Base-by-base conservation (phyloP, 2,329 filamentous ascomycete genomes). In the Penicillium nordicum region DNA sequence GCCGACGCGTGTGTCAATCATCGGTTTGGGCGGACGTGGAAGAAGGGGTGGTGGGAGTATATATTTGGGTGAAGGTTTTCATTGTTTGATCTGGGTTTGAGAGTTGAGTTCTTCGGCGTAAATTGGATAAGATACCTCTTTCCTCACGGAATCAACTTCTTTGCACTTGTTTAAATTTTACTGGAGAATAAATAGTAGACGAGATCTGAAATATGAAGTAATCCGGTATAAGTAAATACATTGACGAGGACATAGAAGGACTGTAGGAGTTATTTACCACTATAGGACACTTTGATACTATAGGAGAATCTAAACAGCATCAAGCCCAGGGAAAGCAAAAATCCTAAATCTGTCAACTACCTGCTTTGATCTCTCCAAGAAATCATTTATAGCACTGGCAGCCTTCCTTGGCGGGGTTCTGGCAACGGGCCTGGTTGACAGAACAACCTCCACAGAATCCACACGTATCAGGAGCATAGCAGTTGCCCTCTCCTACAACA, bases 1-100 rank as follows among this genome's bases (percentile, higher is more conserved):
- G 12, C 37, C 3, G 54, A 68, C 23, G 71, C 70, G 1, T 73
- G 70, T 54, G 50, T 73, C 1, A 72, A 74, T 42, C 71, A 72
- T 62, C 63, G 69, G 5, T 72, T 73, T 62, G 63, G 63, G 12
- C 62, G 70, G 10, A 67, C 64, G 2, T 73, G 71, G 68, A 72
- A 68, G 60, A 69, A 69, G 32, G 62, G 62, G 8, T 70, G 65
- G 70, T 66, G 64, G 63, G 58, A 67, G 44, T 62, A 65, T 27
- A 45, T 69, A 12, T 66, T 72, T 46, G 66, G 68, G 12, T 71
- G 40, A 62, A 11, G 1, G 0, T 25, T 5, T 34, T 34, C 5
- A 12, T 11, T 25, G 5, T 29, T 9, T 27, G 5, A 44, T 4
- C 16, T 43, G 9, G 18, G 1, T 27, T 25, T 25, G 5, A n/a